Conservation (phyloP, 208 protist genomes). For the Leishmania braziliensis region DNA sequence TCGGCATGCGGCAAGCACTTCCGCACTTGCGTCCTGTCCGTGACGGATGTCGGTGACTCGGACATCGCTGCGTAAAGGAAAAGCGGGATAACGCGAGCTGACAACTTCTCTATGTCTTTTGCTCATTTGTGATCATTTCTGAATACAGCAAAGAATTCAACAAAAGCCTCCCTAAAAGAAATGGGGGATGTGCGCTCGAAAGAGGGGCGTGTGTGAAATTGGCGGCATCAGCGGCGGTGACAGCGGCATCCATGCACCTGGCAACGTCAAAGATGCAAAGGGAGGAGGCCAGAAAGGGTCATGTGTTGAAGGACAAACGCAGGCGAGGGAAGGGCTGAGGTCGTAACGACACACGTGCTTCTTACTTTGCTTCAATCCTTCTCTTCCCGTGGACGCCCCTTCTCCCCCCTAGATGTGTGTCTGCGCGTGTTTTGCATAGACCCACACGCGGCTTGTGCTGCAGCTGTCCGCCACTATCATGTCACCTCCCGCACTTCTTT, state of each 20-base stretch:
- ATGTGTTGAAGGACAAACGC: not conserved
- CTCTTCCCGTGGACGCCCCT: not conserved
- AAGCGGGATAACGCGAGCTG: conserved; percentile 11
- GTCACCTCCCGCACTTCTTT: conserved; percentile 2
- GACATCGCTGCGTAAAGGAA: conserved; percentile 90
- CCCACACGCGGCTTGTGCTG: not conserved
- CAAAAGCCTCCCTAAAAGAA: not conserved
- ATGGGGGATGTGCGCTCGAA: not conserved
- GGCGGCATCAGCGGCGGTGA: not conserved
- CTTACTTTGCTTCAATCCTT: not conserved
- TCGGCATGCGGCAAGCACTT: conserved; percentile 99
- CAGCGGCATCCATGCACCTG: not conserved
- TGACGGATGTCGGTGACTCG: conserved; percentile 98
- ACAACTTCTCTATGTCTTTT: conserved; percentile 18
- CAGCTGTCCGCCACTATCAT: not conserved
- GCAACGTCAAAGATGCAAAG: not conserved
- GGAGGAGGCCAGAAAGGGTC: not conserved
- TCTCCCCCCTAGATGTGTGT: not conserved
- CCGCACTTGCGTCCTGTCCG: conserved; percentile 96
- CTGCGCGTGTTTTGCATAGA: not conserved
- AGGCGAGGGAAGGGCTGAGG: not conserved
- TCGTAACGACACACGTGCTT: not conserved
- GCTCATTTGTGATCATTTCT: conserved; percentile 32
- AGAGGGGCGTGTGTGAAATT: not conserved
- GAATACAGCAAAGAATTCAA: conserved; percentile 1